Percentiles rank a stretch among this genome's conserved stretches.
Conservation (phyloP, 2,329 filamentous ascomycete species). For the Raffaelea ambrosiae region DNA sequence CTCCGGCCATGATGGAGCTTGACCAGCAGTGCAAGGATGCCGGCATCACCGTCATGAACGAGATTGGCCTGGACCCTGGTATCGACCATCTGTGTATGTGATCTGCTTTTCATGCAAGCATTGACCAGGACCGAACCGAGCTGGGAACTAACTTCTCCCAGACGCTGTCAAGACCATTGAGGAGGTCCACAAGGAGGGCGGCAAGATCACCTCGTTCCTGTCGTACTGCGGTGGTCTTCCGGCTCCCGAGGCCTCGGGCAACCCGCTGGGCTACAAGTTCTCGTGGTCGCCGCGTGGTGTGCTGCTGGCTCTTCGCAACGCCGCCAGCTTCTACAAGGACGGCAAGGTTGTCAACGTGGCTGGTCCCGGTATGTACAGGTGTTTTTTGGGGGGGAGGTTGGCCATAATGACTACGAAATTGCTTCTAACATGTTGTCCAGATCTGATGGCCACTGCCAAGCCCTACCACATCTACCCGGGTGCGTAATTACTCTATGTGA, state of each 20-base stretch:
- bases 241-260: constrained; percentile 66
- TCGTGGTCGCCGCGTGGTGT: constrained; percentile 75
- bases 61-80: constrained; percentile 69
- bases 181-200: constrained; percentile 77
- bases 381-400: no score
- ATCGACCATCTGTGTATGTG: constrained; percentile 54
- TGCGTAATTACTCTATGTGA: constrained; percentile 4
- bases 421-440: no score
- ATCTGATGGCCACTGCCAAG: constrained; percentile 81
- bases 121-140: no score
- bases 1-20: constrained; percentile 84
- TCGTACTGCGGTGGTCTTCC: constrained; percentile 79
- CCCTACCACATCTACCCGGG: constrained; percentile 79
- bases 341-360: constrained; percentile 63
- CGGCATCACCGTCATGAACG: constrained; percentile 95
- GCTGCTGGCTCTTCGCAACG: constrained; percentile 75
- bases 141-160: constrained; percentile 19
- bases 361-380: no score
- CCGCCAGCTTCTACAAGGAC: constrained; percentile 74
- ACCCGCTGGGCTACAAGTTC: constrained; percentile 92
- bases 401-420: no score
- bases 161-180: constrained; percentile 84
- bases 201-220: constrained; percentile 75
- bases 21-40: constrained; percentile 77
- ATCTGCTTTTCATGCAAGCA: background rate